Evolutionary conservation across 108 stramenopile species (phyloP).

Genomic region (Skeletonema grethae): DNA sequence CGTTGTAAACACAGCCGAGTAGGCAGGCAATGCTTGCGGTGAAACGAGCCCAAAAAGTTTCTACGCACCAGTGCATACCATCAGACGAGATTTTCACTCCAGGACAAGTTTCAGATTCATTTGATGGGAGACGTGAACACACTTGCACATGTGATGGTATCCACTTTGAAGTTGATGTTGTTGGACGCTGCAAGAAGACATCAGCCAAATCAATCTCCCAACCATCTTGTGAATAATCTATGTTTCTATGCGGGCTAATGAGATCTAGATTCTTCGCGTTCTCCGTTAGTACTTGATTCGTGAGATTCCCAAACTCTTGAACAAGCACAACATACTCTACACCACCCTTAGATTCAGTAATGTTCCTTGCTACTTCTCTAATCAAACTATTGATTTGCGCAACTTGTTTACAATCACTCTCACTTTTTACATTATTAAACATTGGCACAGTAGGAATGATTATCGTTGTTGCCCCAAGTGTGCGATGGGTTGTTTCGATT

Average conservation of each 20-base stretch:
- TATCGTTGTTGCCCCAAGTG: constrained; percentile 12
- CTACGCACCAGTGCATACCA: constrained; percentile 52
- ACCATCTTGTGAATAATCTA: neutral
- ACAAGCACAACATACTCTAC: constrained; percentile 17
- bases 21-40: constrained; percentile 32
- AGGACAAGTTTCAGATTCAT: constrained; percentile 5
- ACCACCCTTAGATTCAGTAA: neutral
- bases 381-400: constrained; percentile 29
- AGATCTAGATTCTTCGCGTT: constrained; percentile 18
- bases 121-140: constrained; percentile 11
- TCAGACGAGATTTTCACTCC: constrained; percentile 23
- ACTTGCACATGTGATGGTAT: constrained; percentile 38
- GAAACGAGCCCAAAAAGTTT: constrained; percentile 38
- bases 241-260: neutral
- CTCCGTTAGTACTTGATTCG: constrained; percentile 18
- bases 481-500: constrained; percentile 21
- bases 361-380: constrained; percentile 11
- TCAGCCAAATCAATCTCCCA: constrained; percentile 6
- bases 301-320: constrained; percentile 31
- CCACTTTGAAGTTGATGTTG: constrained; percentile 13
- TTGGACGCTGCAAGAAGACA: constrained; percentile 31
- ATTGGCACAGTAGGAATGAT: neutral
- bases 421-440: constrained; percentile 21
- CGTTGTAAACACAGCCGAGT: constrained; percentile 29
- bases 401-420: constrained; percentile 17